These are phyloP conservation scores for Vicia villosa DNA, from an alignment of 306 rosid genomes.

Conservation along the genomic window DNA sequence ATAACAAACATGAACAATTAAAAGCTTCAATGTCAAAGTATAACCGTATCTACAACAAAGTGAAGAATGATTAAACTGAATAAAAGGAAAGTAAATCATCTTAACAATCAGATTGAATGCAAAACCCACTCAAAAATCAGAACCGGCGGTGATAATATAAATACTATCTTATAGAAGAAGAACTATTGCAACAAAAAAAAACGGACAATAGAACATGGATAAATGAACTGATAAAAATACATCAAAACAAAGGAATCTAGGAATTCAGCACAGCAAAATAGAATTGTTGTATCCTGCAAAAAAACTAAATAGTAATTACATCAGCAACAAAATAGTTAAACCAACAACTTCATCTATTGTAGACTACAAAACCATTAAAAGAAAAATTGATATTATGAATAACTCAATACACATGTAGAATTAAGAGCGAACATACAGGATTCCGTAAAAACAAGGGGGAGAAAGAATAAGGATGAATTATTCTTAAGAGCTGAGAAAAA, in stretches of 20 bases:
- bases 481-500: neutral
- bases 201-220: conserved; percentile 11
- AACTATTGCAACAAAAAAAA: neutral
- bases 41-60: conserved; percentile 1
- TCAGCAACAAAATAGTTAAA: conserved; percentile 17
- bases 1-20: conserved; percentile 16
- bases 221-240: conserved; percentile 12
- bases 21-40: conserved; percentile 12
- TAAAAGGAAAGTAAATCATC: neutral
- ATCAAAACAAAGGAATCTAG: neutral
- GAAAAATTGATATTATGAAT: conserved; percentile 25
- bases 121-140: conserved; percentile 22
- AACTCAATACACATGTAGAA: conserved; percentile 8
- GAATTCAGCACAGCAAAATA: neutral
- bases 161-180: neutral
- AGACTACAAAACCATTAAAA: conserved; percentile 19
- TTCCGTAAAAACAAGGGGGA: neutral
- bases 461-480: neutral
- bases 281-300: neutral
- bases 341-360: conserved; percentile 6
- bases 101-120: neutral
- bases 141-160: conserved; percentile 13
- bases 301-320: neutral
- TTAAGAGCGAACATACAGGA: neutral
- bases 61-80: conserved; percentile 7